These are phyloP conservation scores for Pholiota adiposa DNA, from an alignment of 1,284 basidiomycete species.

Conservation along the genomic window DNA sequence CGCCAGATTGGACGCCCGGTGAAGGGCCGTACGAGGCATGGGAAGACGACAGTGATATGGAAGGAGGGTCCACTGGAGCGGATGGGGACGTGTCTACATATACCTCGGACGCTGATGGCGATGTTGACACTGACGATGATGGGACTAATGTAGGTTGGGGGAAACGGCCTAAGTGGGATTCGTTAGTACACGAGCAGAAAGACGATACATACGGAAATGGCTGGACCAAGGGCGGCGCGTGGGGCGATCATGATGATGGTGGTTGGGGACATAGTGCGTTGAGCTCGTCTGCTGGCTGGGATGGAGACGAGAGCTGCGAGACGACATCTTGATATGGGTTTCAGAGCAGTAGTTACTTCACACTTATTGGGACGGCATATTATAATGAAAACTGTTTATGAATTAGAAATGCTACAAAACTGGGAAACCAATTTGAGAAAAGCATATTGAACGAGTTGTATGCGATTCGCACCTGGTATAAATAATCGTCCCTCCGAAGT, in stretches of 20 bases:
- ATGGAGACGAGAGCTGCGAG: conserved; percentile 44
- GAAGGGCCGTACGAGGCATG: conserved; percentile 32
- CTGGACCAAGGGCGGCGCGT: conserved; percentile 9
- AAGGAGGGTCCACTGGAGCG: conserved; percentile 36
- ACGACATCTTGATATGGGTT: conserved; percentile 28
- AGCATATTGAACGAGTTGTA: not conserved
- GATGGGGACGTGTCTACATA: conserved; percentile 45
- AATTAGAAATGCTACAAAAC: conserved; percentile 27
- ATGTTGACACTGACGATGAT: conserved; percentile 21
- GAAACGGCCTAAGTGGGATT: conserved; percentile 18
- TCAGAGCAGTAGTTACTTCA: not conserved
- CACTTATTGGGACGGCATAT: conserved; percentile 8
- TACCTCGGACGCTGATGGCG: conserved; percentile 39
- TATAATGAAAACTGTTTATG: conserved; percentile 19
- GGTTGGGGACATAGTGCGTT: conserved; percentile 25
- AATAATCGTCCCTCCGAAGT: conserved; percentile 19
- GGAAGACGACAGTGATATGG: conserved; percentile 33
- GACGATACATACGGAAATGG: not conserved
- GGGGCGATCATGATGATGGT: conserved; percentile 17
- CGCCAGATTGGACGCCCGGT: conserved; percentile 45
- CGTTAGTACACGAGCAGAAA: conserved; percentile 2
- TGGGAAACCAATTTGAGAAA: not conserved
- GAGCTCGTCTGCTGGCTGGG: conserved; percentile 43
- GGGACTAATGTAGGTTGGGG: conserved; percentile 16
- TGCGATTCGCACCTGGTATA: conserved; percentile 34